phyloP scores from a whole-genome alignment of 164 flowering plant species.

The Umbellularia californica region DNA sequence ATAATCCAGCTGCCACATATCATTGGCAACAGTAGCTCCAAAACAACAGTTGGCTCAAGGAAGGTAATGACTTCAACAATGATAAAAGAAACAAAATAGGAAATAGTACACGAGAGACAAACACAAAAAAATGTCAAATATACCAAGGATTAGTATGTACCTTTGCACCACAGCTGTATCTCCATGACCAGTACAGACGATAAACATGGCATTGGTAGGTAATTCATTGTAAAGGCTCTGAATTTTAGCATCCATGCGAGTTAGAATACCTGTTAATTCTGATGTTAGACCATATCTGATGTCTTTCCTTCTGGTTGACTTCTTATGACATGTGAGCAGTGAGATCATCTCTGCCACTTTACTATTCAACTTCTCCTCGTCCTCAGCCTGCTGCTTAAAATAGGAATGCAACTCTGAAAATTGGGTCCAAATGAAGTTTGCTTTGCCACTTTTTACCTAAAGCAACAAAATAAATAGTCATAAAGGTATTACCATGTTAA shows the following conservation, averaged over 20 bases:
- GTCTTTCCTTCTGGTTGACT: constrained; percentile 28
- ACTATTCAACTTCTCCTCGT: constrained; percentile 48
- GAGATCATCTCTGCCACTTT: constrained; percentile 82
- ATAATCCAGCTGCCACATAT: background rate
- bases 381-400: constrained; percentile 62
- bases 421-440: constrained; percentile 85
- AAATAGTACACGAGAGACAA: background rate
- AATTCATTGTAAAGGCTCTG: constrained; percentile 43
- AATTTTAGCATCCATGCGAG: constrained; percentile 52
- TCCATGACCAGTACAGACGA: constrained; percentile 95
- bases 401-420: constrained; percentile 82
- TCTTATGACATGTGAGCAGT: constrained; percentile 67
- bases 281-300: constrained; percentile 28
- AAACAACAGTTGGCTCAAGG: background rate
- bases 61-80: background rate
- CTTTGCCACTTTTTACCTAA: constrained; percentile 70
- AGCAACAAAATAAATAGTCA: constrained; percentile 3
- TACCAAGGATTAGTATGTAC: constrained; percentile 26
- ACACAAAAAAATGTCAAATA: background rate
- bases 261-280: constrained; percentile 61
- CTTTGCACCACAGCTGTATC: constrained; percentile 74
- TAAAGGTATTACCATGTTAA: background rate
- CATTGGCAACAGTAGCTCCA: background rate
- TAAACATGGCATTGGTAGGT: constrained; percentile 78
- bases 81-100: background rate